These are phyloP conservation scores for Blastosporella zonata DNA, from an alignment of 1,284 basidiomycete species.

Conservation along the genomic window DNA sequence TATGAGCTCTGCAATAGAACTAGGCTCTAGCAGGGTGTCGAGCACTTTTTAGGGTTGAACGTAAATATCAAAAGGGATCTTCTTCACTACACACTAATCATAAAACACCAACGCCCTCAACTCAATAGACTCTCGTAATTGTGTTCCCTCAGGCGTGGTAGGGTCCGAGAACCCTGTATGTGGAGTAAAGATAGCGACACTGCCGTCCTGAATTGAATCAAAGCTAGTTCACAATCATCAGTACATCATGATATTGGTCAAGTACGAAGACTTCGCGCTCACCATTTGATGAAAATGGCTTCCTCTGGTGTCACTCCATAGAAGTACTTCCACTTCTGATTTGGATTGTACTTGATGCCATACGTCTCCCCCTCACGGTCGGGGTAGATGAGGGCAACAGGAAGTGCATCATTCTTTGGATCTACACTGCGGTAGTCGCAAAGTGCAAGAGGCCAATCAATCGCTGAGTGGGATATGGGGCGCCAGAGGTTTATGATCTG, in stretches of 20 bases:
- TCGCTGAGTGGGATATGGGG: conserved; percentile 51
- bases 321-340: conserved; percentile 66
- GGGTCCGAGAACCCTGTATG: conserved; percentile 61
- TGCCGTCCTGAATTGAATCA: conserved; percentile 51
- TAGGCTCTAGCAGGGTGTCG: too few species aligned
- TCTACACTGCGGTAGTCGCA: conserved; percentile 62
- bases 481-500: conserved; percentile 77
- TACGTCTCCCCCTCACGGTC: conserved; percentile 59
- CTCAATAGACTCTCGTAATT: conserved; percentile 57
- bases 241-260: not conserved
- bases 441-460: conserved; percentile 59
- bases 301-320: conserved; percentile 62
- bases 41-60: too few species aligned
- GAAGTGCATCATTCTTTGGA: conserved; percentile 42
- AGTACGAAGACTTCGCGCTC: conserved; percentile 22
- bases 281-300: conserved; percentile 68
- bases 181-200: conserved; percentile 51
- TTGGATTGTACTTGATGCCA: conserved; percentile 48
- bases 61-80: too few species aligned
- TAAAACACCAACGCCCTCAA: conserved; percentile 60
- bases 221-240: conserved; percentile 32
- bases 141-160: conserved; percentile 47
- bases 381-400: conserved; percentile 50
- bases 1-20: too few species aligned
- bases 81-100: too few species aligned